Evolutionary conservation across 2,329 filamentous ascomycete species (phyloP).

Genomic region (Setomelanomma holmii): DNA sequence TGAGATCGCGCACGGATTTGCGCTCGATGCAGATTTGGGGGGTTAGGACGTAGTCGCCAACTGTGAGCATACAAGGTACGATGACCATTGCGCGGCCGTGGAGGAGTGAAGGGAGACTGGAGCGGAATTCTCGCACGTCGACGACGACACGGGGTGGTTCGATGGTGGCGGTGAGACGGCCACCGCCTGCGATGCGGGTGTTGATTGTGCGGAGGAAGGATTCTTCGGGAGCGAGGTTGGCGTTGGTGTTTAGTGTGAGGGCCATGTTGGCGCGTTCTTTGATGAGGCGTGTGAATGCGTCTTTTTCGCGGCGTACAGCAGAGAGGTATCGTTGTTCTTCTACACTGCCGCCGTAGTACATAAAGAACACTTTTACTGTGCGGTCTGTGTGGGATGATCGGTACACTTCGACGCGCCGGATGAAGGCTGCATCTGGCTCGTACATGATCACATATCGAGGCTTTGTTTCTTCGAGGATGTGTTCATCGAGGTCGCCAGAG

Average conservation of each 20-base stretch:
- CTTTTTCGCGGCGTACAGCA: constrained; percentile 90
- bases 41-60: constrained; percentile 94
- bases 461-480: constrained; percentile 91
- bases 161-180: constrained; percentile 80
- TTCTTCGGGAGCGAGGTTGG: constrained; percentile 81
- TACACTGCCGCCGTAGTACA: constrained; percentile 94
- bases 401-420: constrained; percentile 93
- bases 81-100: constrained; percentile 89
- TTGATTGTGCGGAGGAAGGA: constrained; percentile 94
- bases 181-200: constrained; percentile 93
- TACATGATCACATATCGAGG: constrained; percentile 99
- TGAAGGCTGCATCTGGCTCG: constrained; percentile 93
- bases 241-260: constrained; percentile 74
- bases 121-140: constrained; percentile 95
- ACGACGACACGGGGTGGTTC: constrained; percentile 90
- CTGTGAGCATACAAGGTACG: constrained; percentile 93
- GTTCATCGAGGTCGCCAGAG: constrained; percentile 93
- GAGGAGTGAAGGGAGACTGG: constrained; percentile 86
- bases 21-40: constrained; percentile 92
- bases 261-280: constrained; percentile 95
- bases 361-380: constrained; percentile 91
- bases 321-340: constrained; percentile 95
- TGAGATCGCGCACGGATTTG: constrained; percentile 90
- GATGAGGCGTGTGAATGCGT: constrained; percentile 93
- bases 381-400: constrained; percentile 90